Conservation (phyloP, 768 basidiomycete genomes). For the Trametes cingulata region DNA sequence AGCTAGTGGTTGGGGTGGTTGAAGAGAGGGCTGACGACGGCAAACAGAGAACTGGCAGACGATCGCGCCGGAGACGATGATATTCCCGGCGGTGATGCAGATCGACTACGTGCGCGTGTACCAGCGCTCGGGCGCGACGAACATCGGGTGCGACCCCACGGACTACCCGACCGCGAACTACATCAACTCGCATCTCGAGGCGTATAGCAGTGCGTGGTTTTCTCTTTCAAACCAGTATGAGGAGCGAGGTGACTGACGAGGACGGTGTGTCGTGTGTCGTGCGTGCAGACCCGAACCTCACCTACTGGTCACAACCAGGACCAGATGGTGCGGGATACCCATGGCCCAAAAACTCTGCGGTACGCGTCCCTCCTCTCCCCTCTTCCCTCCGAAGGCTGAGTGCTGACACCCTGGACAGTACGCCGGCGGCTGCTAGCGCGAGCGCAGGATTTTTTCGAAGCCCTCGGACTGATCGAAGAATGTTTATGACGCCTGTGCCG, state of each 20-base stretch:
- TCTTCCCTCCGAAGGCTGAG: neutral
- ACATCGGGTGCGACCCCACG: constrained; percentile 67
- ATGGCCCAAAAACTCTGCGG: constrained; percentile 36
- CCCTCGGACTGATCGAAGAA: neutral
- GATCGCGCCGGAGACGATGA: constrained; percentile 54
- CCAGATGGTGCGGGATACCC: constrained; percentile 33
- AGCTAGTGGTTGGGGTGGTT: neutral
- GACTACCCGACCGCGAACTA: constrained; percentile 68
- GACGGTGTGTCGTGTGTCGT: neutral
- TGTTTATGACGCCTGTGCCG: neutral
- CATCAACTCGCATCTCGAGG: constrained; percentile 52
- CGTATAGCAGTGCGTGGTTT: constrained; percentile 57
- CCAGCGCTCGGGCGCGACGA: constrained; percentile 56
- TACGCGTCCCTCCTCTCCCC: constrained; percentile 10
- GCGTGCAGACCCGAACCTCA: constrained; percentile 33
- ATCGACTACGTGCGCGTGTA: constrained; percentile 85
- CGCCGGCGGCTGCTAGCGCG: constrained; percentile 7
- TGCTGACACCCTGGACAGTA: neutral
- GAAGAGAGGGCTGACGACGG: neutral
- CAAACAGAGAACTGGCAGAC: constrained; percentile 63
- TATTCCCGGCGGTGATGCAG: constrained; percentile 68
- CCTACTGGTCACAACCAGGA: constrained; percentile 29
- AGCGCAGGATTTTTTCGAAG: neutral
- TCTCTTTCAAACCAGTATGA: neutral
- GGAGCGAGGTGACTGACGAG: neutral